These are phyloP conservation scores for Calonectria fujianensis DNA, from an alignment of 2,329 filamentous ascomycete species.

Conservation along the genomic window DNA sequence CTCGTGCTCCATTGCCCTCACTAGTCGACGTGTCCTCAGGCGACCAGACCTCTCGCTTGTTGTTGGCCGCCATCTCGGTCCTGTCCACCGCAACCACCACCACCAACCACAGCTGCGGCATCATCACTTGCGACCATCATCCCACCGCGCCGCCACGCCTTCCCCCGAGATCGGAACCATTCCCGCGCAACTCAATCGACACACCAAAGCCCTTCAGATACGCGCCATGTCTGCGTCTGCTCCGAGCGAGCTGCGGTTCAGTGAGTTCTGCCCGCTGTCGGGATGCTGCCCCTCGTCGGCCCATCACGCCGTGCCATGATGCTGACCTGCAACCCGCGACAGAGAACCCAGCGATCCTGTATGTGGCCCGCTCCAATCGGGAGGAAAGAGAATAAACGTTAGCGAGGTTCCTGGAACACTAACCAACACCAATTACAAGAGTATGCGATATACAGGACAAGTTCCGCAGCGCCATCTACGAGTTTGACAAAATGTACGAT, in stretches of 20 bases:
- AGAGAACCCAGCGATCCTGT: slow-evolving; percentile 73
- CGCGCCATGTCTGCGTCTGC: slow-evolving; percentile 47
- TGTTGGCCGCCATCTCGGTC: slow-evolving; percentile 5
- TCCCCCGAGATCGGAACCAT: not conserved
- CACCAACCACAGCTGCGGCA: slow-evolving; percentile 7
- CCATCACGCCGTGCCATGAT: not conserved
- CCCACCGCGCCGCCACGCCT: not conserved
- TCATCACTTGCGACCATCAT: not conserved
- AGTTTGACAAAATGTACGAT: slow-evolving; percentile 87
- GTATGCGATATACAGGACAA: slow-evolving; percentile 97
- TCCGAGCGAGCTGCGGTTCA: slow-evolving; percentile 56
- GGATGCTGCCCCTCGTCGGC: not conserved
- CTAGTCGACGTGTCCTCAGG: slow-evolving; percentile 26
- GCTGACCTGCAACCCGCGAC: slow-evolving; percentile 38
- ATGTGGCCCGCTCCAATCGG: slow-evolving; percentile 51
- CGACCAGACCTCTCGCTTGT: slow-evolving; percentile 3
- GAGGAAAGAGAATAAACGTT: slow-evolving; percentile 6
- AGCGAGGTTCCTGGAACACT: not conserved
- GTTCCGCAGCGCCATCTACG: slow-evolving; percentile 87
- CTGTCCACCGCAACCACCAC: not conserved
- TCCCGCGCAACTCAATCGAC: not conserved
- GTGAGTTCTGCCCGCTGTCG: slow-evolving; percentile 52
- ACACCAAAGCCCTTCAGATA: not conserved
- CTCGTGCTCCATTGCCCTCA: not conserved
- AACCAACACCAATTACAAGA: slow-evolving; percentile 65